A percentile compares a stretch with the other conserved stretches of the same genome.
These are phyloP conservation scores for Colletotrichum sp. DNA, from an alignment of 2,329 filamentous ascomycete genomes.

Conservation along the genomic window DNA sequence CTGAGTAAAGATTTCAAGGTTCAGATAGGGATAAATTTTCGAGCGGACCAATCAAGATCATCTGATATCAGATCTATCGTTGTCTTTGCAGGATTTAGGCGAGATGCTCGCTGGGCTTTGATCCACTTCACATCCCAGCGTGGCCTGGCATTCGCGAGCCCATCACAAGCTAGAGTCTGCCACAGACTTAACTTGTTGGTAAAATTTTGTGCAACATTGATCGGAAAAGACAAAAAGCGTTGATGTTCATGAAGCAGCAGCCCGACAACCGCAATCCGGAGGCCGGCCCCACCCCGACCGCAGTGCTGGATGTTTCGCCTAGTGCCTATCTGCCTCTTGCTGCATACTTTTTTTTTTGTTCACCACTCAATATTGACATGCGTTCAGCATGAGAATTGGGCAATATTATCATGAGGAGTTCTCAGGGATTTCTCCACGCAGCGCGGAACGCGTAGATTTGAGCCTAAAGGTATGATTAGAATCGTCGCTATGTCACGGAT, in stretches of 20 bases:
- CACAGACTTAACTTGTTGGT: not conserved
- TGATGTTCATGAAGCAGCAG: not conserved
- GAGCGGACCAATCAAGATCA: not conserved
- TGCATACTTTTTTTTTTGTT: accelerated
- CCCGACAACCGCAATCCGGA: not conserved
- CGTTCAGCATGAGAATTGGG: not conserved
- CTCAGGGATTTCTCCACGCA: not conserved
- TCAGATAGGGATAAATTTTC: not conserved
- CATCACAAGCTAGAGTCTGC: not conserved
- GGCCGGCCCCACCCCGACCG: not conserved
- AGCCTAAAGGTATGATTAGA: not conserved
- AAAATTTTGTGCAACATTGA: not conserved
- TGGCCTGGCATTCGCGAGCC: not conserved
- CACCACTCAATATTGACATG: not conserved
- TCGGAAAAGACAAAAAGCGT: not conserved
- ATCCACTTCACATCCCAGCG: not conserved
- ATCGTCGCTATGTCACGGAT: not conserved
- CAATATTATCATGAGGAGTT: not conserved
- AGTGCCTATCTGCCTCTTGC: not conserved
- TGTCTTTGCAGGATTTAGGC: not conserved
- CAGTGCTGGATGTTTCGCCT: not conserved
- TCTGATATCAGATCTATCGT: not conserved
- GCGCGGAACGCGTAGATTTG: not conserved
- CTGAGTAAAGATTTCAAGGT: not conserved
- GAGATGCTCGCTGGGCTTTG: not conserved